Percentiles rank a stretch among this genome's conserved stretches.
phyloP scores from a whole-genome alignment of 495 filamentous ascomycete species.

The Penicillium lagena region DNA sequence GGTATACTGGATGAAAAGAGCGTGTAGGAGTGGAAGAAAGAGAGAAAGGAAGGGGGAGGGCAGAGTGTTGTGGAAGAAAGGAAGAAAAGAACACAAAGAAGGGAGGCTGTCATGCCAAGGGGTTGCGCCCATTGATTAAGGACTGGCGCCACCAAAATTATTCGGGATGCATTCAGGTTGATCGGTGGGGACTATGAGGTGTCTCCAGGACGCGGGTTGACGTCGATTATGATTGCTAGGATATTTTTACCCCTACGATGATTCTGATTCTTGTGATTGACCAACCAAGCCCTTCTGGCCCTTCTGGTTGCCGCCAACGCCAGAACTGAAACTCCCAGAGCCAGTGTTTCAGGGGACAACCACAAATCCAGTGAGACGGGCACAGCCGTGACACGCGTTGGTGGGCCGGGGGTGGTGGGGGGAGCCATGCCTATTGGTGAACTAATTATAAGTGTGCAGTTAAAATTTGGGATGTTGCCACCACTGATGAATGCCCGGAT shows the following conservation, averaged over 20 bases:
- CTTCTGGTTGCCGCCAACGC: too few species aligned
- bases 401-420: slow-evolving; percentile 15
- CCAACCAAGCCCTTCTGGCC: too few species aligned
- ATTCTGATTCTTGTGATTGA: too few species aligned
- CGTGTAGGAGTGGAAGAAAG: background rate
- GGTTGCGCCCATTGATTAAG: background rate
- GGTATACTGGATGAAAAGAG: too few species aligned
- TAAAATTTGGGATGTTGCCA: too few species aligned
- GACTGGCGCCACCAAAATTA: slow-evolving; percentile 8
- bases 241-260: background rate
- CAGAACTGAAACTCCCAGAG: background rate
- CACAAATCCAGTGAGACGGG: slow-evolving; percentile 4
- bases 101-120: too few species aligned
- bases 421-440: slow-evolving; percentile 16
- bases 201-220: background rate
- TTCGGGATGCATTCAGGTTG: slow-evolving; percentile 14
- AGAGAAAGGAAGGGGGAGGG: slow-evolving; percentile 4
- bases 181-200: too few species aligned
- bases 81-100: slow-evolving; percentile 5
- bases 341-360: slow-evolving; percentile 3
- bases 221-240: background rate
- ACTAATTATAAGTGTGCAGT: background rate
- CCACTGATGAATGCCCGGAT: too few species aligned
- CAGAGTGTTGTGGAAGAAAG: slow-evolving; percentile 13
- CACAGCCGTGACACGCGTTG: slow-evolving; percentile 23